Percentiles rank a stretch among this genome's conserved stretches.
These are phyloP conservation scores for Kazachstania kunashirensis DNA, from an alignment of 805 yeast genomes.

Conservation along the genomic window DNA sequence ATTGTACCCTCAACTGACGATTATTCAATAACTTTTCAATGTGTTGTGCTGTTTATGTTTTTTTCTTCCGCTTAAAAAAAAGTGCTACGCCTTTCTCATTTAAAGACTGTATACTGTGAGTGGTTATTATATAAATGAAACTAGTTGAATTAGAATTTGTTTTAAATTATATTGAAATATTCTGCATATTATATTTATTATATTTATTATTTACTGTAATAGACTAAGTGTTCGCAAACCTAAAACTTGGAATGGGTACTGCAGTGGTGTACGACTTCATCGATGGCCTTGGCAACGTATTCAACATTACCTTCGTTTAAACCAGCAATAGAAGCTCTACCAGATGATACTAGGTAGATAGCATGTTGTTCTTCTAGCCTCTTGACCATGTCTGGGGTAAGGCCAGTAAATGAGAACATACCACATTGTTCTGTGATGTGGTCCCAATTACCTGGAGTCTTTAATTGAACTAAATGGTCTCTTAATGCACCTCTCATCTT, in stretches of 20 bases:
- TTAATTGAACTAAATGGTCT: conserved; percentile 46
- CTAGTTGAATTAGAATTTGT: too few species aligned
- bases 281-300: conserved; percentile 71
- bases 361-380: conserved; percentile 70
- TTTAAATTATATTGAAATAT: too few species aligned
- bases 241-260: conserved; percentile 29
- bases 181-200: too few species aligned
- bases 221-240: too few species aligned
- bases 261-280: conserved; percentile 53
- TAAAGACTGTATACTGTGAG: too few species aligned
- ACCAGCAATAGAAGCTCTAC: conserved; percentile 92
- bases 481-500: conserved; percentile 67
- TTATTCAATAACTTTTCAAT: too few species aligned
- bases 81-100: too few species aligned
- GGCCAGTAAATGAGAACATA: conserved; percentile 94
- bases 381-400: conserved; percentile 63
- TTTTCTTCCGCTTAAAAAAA: too few species aligned
- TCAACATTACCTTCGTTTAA: conserved; percentile 70
- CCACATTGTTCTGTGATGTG: conserved; percentile 89
- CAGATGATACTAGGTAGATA: conserved; percentile 70
- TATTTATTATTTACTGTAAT: too few species aligned
- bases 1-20: too few species aligned
- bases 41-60: too few species aligned
- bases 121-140: too few species aligned
- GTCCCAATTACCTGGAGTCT: conserved; percentile 87